A percentile compares a stretch with the other conserved stretches of the same genome.
Conservation (phyloP, 371 early-diverging fungal genomes). For the Mucor mucedo region DNA sequence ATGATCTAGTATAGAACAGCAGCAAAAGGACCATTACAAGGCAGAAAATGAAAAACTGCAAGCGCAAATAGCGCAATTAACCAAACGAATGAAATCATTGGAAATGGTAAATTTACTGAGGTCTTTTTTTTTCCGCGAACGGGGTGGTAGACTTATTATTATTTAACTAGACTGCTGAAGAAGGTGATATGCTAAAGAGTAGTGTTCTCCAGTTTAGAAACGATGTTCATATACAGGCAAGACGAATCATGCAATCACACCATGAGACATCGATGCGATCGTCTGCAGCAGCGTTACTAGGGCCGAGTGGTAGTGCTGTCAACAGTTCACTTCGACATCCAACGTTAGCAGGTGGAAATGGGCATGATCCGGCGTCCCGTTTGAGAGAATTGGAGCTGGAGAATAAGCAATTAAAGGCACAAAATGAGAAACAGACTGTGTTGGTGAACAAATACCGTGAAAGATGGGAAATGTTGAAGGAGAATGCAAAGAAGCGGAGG, state of each 20-base stretch:
- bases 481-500: slow-evolving; percentile 75
- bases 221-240: slow-evolving; percentile 77
- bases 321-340: slow-evolving; percentile 9
- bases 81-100: slow-evolving; percentile 63
- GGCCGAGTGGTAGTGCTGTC: neutral
- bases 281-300: slow-evolving; percentile 15
- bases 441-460: slow-evolving; percentile 79
- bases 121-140: too few relatives aligned
- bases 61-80: slow-evolving; percentile 63
- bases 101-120: slow-evolving; percentile 64
- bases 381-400: slow-evolving; percentile 68
- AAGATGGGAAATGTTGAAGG: slow-evolving; percentile 89
- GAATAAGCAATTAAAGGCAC: slow-evolving; percentile 49
- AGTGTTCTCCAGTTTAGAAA: slow-evolving; percentile 82
- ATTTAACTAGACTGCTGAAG: slow-evolving; percentile 74
- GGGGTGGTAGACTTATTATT: too few relatives aligned
- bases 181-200: slow-evolving; percentile 76
- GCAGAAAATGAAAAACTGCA: slow-evolving; percentile 77
- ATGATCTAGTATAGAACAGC: neutral
- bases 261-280: slow-evolving; percentile 39
- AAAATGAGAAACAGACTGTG: slow-evolving; percentile 58
- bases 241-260: slow-evolving; percentile 51
- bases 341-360: slow-evolving; percentile 1
- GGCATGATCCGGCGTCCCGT: slow-evolving; percentile 30
- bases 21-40: slow-evolving; percentile 16